Evolutionary conservation across 495 filamentous ascomycete species (phyloP).

Genomic region (Cercophora newfieldiana): DNA sequence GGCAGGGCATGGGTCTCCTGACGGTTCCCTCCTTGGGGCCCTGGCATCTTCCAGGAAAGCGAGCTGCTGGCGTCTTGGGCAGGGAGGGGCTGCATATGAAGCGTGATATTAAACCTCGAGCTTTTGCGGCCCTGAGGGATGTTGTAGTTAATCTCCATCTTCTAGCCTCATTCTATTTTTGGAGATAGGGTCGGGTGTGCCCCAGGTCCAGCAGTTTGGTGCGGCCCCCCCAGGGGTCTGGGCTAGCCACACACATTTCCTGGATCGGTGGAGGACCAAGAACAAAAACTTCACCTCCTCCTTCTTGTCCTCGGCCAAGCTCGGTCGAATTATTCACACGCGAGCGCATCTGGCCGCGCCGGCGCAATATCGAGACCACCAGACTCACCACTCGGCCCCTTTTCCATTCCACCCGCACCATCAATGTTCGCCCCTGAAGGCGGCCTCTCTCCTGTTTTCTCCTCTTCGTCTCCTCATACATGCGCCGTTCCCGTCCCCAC

Average conservation of each 20-base stretch:
- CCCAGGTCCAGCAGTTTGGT: neutral
- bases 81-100: conserved; percentile 8
- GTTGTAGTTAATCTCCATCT: neutral
- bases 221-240: neutral
- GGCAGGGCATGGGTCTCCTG: conserved; percentile 2
- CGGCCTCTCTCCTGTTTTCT: neutral
- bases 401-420: neutral
- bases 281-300: neutral
- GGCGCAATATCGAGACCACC: neutral
- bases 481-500: neutral
- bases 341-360: neutral
- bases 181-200: neutral
- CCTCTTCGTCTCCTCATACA: neutral
- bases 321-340: neutral
- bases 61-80: neutral
- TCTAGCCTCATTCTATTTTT: neutral
- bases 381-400: no score
- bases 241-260: neutral
- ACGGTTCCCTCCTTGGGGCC: neutral
- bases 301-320: neutral
- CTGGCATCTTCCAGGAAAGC: neutral
- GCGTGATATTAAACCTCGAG: conserved; percentile 1
- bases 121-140: neutral
- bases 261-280: neutral
- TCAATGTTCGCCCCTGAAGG: neutral